Percentiles rank a stretch among this genome's conserved stretches.
Evolutionary conservation across 495 filamentous ascomycete species (phyloP).

Genomic region (Xylaria scruposa): DNA sequence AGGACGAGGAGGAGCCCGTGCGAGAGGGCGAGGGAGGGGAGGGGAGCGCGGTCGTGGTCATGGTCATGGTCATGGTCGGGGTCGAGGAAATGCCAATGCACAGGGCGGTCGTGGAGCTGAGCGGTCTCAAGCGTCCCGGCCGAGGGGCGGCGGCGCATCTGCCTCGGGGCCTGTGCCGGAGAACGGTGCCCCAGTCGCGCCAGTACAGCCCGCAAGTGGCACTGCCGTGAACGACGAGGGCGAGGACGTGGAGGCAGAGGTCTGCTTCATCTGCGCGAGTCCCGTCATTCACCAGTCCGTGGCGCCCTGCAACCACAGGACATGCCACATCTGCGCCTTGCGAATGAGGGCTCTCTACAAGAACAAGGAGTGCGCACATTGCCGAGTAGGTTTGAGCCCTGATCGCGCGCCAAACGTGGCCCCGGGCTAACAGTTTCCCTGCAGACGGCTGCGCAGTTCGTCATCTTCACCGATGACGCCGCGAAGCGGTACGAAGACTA

Average conservation of each 20-base stretch:
- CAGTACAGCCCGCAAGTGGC: constrained; percentile 19
- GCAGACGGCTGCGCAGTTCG: constrained; percentile 78
- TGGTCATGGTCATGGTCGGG: constrained; percentile 21
- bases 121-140: constrained; percentile 15
- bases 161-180: constrained; percentile 16
- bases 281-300: constrained; percentile 82
- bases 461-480: constrained; percentile 88
- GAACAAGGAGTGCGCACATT: constrained; percentile 92
- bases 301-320: constrained; percentile 91
- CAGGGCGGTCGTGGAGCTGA: constrained; percentile 12
- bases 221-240: constrained; percentile 26
- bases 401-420: background rate
- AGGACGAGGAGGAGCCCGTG: constrained; percentile 42
- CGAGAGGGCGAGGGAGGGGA: constrained; percentile 45
- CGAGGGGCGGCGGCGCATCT: constrained; percentile 9
- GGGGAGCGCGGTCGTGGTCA: constrained; percentile 32
- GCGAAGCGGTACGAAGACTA: constrained; percentile 86
- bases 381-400: constrained; percentile 68
- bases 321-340: constrained; percentile 93
- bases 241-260: constrained; percentile 71
- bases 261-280: constrained; percentile 97
- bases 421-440: constrained; percentile 26
- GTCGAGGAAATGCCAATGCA: constrained; percentile 22
- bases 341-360: constrained; percentile 92
- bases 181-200: constrained; percentile 5